A percentile compares a stretch with the other conserved stretches of the same genome.
Conservation (phyloP, 192 early-diverging fungal species). For the Umbelopsis vinacea region DNA sequence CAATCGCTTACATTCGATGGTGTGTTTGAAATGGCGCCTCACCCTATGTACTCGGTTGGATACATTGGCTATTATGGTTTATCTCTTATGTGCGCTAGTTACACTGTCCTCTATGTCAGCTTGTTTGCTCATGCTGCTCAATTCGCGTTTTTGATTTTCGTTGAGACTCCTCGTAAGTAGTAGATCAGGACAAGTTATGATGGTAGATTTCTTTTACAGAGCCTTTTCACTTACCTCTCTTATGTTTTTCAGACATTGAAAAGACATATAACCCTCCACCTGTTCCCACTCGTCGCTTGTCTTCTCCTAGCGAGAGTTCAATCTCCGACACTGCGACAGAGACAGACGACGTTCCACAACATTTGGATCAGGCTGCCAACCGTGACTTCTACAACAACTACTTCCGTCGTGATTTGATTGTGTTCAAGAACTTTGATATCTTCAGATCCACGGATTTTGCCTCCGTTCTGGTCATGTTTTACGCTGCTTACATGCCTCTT, state of each 20-base stretch:
- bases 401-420: slow-evolving; percentile 83
- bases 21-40: slow-evolving; percentile 96
- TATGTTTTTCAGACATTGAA: slow-evolving; percentile 55
- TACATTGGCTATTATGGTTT: slow-evolving; percentile 96
- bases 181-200: too few species aligned
- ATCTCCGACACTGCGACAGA: neutral
- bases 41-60: slow-evolving; percentile 99
- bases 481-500: slow-evolving; percentile 75
- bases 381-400: slow-evolving; percentile 70
- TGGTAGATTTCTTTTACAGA: too few species aligned
- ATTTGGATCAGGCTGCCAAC: slow-evolving; percentile 22
- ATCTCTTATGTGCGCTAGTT: slow-evolving; percentile 88
- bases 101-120: slow-evolving; percentile 89
- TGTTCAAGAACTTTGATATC: slow-evolving; percentile 91
- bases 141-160: slow-evolving; percentile 85
- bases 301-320: neutral
- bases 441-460: slow-evolving; percentile 86
- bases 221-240: neutral
- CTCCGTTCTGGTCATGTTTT: slow-evolving; percentile 73
- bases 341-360: slow-evolving; percentile 18
- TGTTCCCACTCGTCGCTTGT: slow-evolving; percentile 23
- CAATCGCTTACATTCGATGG: slow-evolving; percentile 91
- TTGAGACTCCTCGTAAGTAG: slow-evolving; percentile 88
- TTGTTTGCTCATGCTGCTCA: slow-evolving; percentile 88
- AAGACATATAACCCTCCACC: slow-evolving; percentile 63